A percentile compares a stretch with the other conserved stretches of the same genome.
phyloP scores from a whole-genome alignment of 345 rosid species.

The Salix dunnii region DNA sequence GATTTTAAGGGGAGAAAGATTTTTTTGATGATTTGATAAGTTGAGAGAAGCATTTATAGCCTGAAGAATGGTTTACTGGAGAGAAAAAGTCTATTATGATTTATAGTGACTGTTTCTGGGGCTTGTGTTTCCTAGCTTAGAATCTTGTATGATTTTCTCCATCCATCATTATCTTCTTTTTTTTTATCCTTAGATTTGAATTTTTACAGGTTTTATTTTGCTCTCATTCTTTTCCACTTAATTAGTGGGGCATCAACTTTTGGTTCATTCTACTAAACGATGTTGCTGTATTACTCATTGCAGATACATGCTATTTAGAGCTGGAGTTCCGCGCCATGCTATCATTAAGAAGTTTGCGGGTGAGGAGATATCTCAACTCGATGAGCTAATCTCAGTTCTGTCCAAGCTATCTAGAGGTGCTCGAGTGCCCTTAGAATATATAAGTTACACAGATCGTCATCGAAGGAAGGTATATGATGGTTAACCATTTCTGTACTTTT shows the following conservation, averaged over 20 bases:
- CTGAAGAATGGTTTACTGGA: not conserved
- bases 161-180: not conserved
- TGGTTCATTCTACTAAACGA: too few relatives aligned
- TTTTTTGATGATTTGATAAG: not conserved
- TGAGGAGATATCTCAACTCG: constrained; percentile 66
- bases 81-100: not conserved
- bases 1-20: not conserved
- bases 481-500: too few relatives aligned
- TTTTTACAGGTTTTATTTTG: not conserved
- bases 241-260: not conserved
- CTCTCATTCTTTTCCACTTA: not conserved
- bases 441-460: constrained; percentile 81
- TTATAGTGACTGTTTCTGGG: not conserved
- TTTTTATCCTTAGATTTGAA: not conserved
- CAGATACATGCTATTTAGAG: constrained; percentile 93
- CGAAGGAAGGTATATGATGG: constrained; percentile 66
- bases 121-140: not conserved
- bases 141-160: not conserved
- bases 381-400: constrained; percentile 61
- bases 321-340: constrained; percentile 98
- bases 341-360: constrained; percentile 87
- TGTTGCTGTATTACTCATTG: constrained; percentile 15
- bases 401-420: constrained; percentile 72
- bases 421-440: constrained; percentile 87
- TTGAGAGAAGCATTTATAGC: not conserved